phyloP scores from a whole-genome alignment of 495 filamentous ascomycete genomes.

The Tuber melanosporum region DNA sequence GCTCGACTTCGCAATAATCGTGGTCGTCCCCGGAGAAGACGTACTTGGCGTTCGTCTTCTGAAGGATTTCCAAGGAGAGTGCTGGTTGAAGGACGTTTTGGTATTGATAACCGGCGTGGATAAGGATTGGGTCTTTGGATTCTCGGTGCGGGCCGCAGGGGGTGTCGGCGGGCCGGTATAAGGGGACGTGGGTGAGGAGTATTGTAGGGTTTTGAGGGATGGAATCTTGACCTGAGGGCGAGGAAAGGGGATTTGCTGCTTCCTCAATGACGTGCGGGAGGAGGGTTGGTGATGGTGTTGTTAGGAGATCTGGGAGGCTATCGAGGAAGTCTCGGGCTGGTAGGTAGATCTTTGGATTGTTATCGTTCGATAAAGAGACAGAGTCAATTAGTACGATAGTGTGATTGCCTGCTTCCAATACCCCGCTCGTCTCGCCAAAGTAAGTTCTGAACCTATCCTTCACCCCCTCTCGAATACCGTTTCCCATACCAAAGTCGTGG shows the following conservation, averaged over 20 bases:
- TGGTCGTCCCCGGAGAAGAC: constrained; percentile 97
- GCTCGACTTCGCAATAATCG: constrained; percentile 88
- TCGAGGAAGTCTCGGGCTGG: constrained; percentile 73
- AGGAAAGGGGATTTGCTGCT: neutral
- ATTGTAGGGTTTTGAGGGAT: constrained; percentile 58
- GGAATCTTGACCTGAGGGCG: neutral
- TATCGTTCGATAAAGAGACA: constrained; percentile 63
- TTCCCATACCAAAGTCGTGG: constrained; percentile 92
- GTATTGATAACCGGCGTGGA: constrained; percentile 82
- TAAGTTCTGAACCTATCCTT: constrained; percentile 76
- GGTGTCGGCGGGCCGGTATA: constrained; percentile 71
- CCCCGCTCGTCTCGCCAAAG: constrained; percentile 80
- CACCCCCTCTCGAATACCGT: constrained; percentile 69
- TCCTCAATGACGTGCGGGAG: neutral
- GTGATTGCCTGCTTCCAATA: constrained; percentile 90
- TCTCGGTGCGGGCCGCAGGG: constrained; percentile 89
- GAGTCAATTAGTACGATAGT: constrained; percentile 88
- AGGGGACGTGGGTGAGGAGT: constrained; percentile 81
- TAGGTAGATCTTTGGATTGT: constrained; percentile 57
- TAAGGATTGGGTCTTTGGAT: constrained; percentile 67
- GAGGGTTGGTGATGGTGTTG: constrained; percentile 10
- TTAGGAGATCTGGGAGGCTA: constrained; percentile 49
- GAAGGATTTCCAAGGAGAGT: constrained; percentile 65
- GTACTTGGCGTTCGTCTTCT: constrained; percentile 64
- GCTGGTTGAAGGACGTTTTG: constrained; percentile 79